phyloP scores from a whole-genome alignment of 805 yeast genomes.

The Starmerella etchellsii region DNA sequence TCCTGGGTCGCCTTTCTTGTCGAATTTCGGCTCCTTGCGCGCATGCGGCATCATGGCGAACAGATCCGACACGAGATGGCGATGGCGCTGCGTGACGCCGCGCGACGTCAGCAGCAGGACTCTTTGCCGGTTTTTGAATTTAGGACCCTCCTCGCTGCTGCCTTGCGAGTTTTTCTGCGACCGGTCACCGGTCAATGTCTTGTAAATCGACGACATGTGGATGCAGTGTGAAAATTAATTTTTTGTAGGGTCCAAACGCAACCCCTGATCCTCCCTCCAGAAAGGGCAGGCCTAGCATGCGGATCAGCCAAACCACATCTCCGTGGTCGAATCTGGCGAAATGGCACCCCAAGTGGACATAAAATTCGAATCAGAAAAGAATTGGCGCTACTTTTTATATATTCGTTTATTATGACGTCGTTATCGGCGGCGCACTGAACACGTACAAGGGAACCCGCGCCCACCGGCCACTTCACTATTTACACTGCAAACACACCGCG shows the following conservation, averaged over 20 bases:
- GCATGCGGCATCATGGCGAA: conserved; percentile 77
- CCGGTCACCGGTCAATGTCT: conserved; percentile 41
- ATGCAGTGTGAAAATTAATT: background rate
- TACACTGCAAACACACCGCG: no score
- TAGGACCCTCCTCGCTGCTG: background rate
- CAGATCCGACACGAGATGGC: conserved; percentile 81
- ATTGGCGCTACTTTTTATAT: no score
- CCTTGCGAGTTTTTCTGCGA: conserved; percentile 16
- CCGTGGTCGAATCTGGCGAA: no score
- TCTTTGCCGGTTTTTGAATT: conserved; percentile 71
- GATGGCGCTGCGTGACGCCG: conserved; percentile 88
- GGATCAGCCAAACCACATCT: no score
- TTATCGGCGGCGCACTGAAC: no score
- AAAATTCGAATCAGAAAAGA: no score
- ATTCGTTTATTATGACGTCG: no score
- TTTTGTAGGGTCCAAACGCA: background rate
- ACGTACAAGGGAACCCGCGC: no score
- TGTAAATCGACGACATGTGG: conserved; percentile 58
- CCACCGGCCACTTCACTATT: no score
- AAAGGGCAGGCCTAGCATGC: no score
- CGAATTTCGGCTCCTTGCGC: conserved; percentile 91
- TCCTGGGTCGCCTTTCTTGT: conserved; percentile 75
- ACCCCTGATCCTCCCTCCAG: no score
- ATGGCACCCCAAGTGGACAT: no score
- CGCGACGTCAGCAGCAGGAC: conserved; percentile 82